Evolutionary conservation across 148 eudicot genomes (phyloP), one percentile per base, ranked within the genome.

Genomic region (Camellia granthamiana): DNA sequence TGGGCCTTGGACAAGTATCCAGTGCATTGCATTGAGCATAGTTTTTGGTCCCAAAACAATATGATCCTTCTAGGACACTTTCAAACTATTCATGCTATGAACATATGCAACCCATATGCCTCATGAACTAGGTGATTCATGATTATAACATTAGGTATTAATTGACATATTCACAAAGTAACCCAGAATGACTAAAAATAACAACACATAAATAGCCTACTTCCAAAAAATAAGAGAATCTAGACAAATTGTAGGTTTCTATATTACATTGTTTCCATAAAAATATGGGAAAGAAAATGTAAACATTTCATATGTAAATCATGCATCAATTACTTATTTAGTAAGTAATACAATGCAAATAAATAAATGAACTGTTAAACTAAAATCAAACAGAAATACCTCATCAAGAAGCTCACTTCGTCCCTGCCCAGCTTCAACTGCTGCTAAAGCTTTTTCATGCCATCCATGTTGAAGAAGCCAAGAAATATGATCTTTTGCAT

Each of bases 391-490:
- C 72, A 75, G 13, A 86, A 80, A 60, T 84, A 93, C 99, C 97
- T 96, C 97, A 77, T 96, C 98, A 81, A 89, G 87, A 84, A 96
- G 97, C 83, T 96, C 94, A 80, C 89, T 92, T 72, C 89, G 88
- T 76, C 95, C 97, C 72, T 96, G 91, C 81, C 94, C 94, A 79
- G 95, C 98, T 89, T 96, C 98, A 78, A 93, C 97, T 78, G 94
- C 97, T 71, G 85, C 93, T 80, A 96, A 87, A 80, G 99, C 99
- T 81, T 96, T 96, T 85, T 93, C 99, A 88, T 92, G 97, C 89
- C 89, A 88, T 19, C 97, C 97, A 86, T 92, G 99, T 81, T 96
- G 95, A 82, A 96, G 95, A 81, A 96, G 98, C 98, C 99, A 93
- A 83, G 92, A 86, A 83, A 96, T 93, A 87, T 93, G 99, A 85